These are phyloP conservation scores for Aspergillus ostianus DNA, from an alignment of 495 filamentous ascomycete genomes.

Conservation along the genomic window DNA sequence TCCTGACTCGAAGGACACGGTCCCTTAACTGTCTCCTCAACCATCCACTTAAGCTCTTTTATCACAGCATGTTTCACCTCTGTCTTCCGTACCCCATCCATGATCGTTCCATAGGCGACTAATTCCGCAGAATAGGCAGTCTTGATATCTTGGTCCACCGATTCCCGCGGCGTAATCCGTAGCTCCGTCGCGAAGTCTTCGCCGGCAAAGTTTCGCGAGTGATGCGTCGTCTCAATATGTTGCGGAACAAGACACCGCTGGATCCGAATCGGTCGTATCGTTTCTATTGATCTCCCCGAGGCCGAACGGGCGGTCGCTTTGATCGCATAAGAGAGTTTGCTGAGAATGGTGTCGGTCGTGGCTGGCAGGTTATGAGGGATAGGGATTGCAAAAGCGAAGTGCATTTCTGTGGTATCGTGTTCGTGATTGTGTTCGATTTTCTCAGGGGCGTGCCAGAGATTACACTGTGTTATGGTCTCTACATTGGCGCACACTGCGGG, in stretches of 20 bases:
- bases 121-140: not conserved
- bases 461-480: conserved; percentile 4
- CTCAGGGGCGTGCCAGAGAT: conserved; percentile 6
- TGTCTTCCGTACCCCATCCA: conserved; percentile 4
- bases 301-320: not conserved
- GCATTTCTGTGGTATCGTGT: not conserved
- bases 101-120: conserved; percentile 6
- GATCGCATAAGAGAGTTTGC: conserved; percentile 10
- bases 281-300: not conserved
- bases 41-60: conserved; percentile 11
- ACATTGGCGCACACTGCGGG: not conserved
- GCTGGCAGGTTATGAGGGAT: not conserved
- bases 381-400: conserved; percentile 3
- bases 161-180: not conserved
- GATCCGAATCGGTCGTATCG: not conserved
- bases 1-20: not conserved
- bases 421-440: not conserved
- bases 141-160: not conserved
- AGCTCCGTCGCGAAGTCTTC: not conserved
- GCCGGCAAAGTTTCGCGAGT: conserved; percentile 3
- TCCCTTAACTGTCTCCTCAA: conserved; percentile 11
- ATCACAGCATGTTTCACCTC: conserved; percentile 11
- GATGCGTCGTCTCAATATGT: not conserved
- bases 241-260: not conserved
- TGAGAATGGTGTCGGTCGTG: conserved; percentile 5